phyloP scores from a whole-genome alignment of 2,329 filamentous ascomycete genomes.

The Arachnopeziza araneosa region DNA sequence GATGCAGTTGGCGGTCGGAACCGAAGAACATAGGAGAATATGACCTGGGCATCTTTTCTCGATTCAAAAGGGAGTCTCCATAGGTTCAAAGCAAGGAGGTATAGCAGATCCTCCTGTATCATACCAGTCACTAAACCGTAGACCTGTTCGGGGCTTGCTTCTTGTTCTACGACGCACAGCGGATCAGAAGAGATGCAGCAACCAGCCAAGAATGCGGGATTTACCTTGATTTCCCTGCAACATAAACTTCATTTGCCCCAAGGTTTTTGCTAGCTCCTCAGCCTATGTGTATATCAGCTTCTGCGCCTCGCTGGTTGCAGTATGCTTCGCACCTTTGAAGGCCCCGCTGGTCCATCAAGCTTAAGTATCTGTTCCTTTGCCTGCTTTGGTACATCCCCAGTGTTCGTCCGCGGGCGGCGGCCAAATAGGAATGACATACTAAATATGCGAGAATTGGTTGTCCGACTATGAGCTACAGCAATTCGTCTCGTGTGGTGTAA shows the following conservation, averaged over 20 bases:
- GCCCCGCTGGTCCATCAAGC: constrained; percentile 51
- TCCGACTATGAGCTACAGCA: background rate
- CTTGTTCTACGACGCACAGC: constrained; percentile 57
- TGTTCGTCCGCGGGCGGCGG: constrained; percentile 55
- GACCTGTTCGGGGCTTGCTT: constrained; percentile 82
- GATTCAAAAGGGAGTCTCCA: constrained; percentile 90
- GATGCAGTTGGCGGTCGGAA: constrained; percentile 70
- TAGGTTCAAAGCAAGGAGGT: constrained; percentile 75
- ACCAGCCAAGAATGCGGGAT: constrained; percentile 13
- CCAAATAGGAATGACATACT: constrained; percentile 67
- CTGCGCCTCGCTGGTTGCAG: background rate
- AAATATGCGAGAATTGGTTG: background rate
- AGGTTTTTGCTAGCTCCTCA: constrained; percentile 80
- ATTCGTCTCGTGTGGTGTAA: background rate
- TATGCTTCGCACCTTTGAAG: constrained; percentile 44
- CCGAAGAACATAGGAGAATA: constrained; percentile 91
- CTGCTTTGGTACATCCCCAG: constrained; percentile 42
- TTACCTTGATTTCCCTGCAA: constrained; percentile 89
- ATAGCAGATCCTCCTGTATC: constrained; percentile 84
- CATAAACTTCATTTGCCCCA: constrained; percentile 86
- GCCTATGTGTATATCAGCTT: constrained; percentile 45
- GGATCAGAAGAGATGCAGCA: constrained; percentile 5
- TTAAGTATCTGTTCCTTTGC: constrained; percentile 59
- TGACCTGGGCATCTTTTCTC: constrained; percentile 90
- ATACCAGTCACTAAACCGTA: constrained; percentile 79